phyloP scores from a whole-genome alignment of 805 yeast genomes.

The Wickerhamomyces sydowiorum region DNA sequence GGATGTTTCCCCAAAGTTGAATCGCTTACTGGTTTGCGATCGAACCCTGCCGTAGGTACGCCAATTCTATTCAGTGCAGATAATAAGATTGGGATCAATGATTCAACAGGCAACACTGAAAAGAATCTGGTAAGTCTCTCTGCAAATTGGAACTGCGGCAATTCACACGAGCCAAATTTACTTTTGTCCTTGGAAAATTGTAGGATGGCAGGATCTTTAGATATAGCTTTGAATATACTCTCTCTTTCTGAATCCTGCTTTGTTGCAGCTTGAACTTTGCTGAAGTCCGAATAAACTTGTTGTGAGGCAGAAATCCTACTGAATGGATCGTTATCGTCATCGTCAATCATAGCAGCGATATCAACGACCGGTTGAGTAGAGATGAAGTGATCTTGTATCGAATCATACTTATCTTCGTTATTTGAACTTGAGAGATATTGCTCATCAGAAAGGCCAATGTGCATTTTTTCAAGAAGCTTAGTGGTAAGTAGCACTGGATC shows the following conservation, averaged over 20 bases:
- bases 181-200: conserved; percentile 33
- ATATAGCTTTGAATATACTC: conserved; percentile 30
- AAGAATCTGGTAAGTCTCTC: conserved; percentile 49
- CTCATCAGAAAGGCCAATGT: conserved; percentile 47
- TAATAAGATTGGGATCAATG: conserved; percentile 34
- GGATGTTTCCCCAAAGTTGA: conserved; percentile 4
- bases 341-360: conserved; percentile 37
- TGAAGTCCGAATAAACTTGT: conserved; percentile 32
- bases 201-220: conserved; percentile 45
- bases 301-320: conserved; percentile 33
- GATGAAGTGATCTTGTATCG: conserved; percentile 18
- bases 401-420: conserved; percentile 15
- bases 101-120: conserved; percentile 37
- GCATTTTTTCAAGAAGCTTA: conserved; percentile 43
- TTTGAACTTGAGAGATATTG: conserved; percentile 27
- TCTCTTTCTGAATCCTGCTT: conserved; percentile 22
- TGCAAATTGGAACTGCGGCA: conserved; percentile 24
- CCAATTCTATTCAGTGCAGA: conserved; percentile 40
- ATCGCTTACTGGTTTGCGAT: conserved; percentile 7
- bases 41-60: conserved; percentile 22
- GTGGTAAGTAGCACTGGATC: conserved; percentile 48
- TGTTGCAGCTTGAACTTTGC: conserved; percentile 24
- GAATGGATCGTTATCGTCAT: conserved; percentile 20
- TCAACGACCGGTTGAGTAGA: conserved; percentile 45
- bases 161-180: neutral